Percentiles rank a stretch among this genome's conserved stretches.
These are phyloP conservation scores for Nissolia schottii DNA, from an alignment of 306 rosid species.

Conservation along the genomic window DNA sequence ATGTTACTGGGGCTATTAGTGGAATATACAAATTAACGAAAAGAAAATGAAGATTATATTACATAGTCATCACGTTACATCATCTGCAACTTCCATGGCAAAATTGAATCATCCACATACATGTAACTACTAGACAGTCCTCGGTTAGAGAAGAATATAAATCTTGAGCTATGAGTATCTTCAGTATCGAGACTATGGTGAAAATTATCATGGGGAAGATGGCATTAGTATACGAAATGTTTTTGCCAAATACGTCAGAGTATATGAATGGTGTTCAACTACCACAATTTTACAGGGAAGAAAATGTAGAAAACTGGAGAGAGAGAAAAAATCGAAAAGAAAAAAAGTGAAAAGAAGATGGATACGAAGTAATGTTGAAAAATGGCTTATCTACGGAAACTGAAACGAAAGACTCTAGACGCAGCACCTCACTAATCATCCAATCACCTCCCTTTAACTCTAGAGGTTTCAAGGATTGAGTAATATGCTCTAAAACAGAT, in stretches of 20 bases:
- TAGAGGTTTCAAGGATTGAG: background rate
- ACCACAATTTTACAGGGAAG: no score
- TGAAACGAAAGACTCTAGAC: background rate
- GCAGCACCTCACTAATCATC: background rate
- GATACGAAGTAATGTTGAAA: no score
- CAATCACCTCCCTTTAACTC: background rate
- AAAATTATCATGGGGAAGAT: background rate
- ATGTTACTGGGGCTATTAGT: slow-evolving; percentile 25
- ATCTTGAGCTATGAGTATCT: slow-evolving; percentile 1
- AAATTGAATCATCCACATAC: no score
- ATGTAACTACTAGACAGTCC: background rate
- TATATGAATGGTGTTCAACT: background rate
- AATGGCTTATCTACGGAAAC: background rate
- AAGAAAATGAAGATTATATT: slow-evolving; percentile 1
- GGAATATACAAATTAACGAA: slow-evolving; percentile 2
- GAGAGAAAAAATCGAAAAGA: background rate
- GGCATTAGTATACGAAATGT: background rate
- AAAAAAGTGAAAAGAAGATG: background rate
- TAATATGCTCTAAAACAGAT: background rate
- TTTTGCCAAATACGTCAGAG: background rate
- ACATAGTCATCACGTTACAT: background rate
- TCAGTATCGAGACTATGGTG: background rate
- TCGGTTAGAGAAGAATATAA: background rate
- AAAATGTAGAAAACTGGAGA: background rate
- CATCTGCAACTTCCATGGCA: background rate